phyloP scores from a whole-genome alignment of 495 filamentous ascomycete species.

The Hypoxylon fragiforme region DNA sequence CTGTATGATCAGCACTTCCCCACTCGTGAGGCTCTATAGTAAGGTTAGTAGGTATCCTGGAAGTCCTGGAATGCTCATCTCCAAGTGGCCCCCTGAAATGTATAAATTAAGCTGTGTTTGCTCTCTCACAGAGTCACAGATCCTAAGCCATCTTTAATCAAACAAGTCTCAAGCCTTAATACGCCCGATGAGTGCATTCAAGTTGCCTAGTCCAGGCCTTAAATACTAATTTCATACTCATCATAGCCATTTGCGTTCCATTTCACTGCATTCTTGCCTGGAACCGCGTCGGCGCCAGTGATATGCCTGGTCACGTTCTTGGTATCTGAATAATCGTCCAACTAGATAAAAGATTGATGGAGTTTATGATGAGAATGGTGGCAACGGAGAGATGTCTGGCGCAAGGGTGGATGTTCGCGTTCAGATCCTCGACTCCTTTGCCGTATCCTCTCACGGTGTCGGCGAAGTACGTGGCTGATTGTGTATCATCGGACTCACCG shows the following conservation, averaged over 20 bases:
- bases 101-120: no score
- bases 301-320: no score
- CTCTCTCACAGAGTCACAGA: no score
- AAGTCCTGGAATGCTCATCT: no score
- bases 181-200: constrained; percentile 38
- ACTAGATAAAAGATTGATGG: no score
- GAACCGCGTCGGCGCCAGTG: constrained; percentile 51
- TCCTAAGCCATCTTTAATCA: no score
- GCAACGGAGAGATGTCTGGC: constrained; percentile 64
- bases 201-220: constrained; percentile 51
- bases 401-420: constrained; percentile 64
- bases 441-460: constrained; percentile 47
- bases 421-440: constrained; percentile 57
- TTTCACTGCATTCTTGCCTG: constrained; percentile 49
- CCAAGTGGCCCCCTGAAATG: no score
- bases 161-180: constrained; percentile 14
- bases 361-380: no score
- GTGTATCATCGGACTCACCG: constrained; percentile 52
- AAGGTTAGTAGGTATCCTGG: constrained; percentile 7
- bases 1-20: constrained; percentile 20
- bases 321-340: no score
- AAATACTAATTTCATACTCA: constrained; percentile 56
- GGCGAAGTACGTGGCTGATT: constrained; percentile 59
- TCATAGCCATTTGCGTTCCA: constrained; percentile 50
- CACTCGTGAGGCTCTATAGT: constrained; percentile 27